Percentiles rank a stretch among this genome's conserved stretches.
These are phyloP conservation scores for Suhomyces yuchorum DNA, from an alignment of 1,139 yeast genomes.

Conservation along the genomic window DNA sequence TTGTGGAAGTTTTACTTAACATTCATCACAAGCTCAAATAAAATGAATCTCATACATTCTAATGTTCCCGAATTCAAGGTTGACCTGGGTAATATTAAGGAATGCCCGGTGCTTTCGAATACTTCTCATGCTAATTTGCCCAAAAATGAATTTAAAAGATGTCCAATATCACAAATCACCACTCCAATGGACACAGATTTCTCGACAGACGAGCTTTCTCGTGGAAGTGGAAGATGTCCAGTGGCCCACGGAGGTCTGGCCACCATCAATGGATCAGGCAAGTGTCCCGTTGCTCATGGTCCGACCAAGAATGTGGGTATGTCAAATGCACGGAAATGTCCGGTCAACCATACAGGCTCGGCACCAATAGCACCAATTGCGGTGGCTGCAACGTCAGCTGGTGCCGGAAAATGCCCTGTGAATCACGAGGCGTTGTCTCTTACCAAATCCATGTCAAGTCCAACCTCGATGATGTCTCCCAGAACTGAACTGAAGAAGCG, in stretches of 20 bases:
- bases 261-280: neutral
- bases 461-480: neutral
- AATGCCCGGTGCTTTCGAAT: slow-evolving; percentile 20
- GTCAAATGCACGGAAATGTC: slow-evolving; percentile 3
- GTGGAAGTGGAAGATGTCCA: slow-evolving; percentile 22
- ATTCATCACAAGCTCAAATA: slow-evolving; percentile 34
- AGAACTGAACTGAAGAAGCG: slow-evolving; percentile 17
- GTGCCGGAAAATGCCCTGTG: slow-evolving; percentile 10
- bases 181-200: slow-evolving; percentile 25
- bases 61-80: slow-evolving; percentile 33
- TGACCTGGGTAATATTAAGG: slow-evolving; percentile 11
- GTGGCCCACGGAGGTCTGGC: slow-evolving; percentile 16
- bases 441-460: slow-evolving; percentile 2
- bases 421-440: slow-evolving; percentile 4
- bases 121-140: neutral
- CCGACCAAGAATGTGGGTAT: neutral
- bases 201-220: slow-evolving; percentile 3
- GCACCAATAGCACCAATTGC: neutral
- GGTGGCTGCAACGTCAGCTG: neutral
- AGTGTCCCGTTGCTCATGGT: slow-evolving; percentile 5
- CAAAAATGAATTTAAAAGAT: slow-evolving; percentile 21
- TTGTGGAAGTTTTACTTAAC: slow-evolving; percentile 48
- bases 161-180: slow-evolving; percentile 37
- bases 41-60: slow-evolving; percentile 34
- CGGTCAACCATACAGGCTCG: slow-evolving; percentile 1